Evolutionary conservation across 179 eudicot genomes (phyloP).

Genomic region (Gypsophila paniculata): DNA sequence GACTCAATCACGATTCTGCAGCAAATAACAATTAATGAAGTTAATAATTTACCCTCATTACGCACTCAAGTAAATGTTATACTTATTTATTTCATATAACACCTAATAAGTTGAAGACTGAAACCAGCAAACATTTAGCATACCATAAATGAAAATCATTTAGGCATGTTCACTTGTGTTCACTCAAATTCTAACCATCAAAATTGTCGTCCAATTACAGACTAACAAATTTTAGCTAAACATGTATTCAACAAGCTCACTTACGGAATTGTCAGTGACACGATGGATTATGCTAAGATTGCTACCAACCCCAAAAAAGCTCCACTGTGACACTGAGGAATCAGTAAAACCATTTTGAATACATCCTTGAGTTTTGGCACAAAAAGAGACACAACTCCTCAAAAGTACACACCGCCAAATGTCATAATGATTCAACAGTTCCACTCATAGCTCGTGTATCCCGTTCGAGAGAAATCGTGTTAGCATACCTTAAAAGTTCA

Average conservation of each 20-base stretch:
- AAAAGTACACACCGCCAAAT: not conserved
- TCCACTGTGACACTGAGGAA: not conserved
- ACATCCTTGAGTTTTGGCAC: not conserved
- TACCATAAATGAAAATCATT: not conserved
- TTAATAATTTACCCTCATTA: not conserved
- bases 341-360: not conserved
- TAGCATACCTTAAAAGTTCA: not conserved
- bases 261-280: not conserved
- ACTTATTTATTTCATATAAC: not conserved
- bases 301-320: not conserved
- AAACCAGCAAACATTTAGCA: not conserved
- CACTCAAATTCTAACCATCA: conserved; percentile 2
- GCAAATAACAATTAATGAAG: not conserved
- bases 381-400: not conserved
- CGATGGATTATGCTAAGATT: not conserved
- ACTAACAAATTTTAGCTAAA: conserved; percentile 8
- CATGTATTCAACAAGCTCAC: not conserved
- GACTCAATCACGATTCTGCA: not conserved
- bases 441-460: not conserved
- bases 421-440: not conserved
- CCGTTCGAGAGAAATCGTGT: not conserved
- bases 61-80: not conserved
- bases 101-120: not conserved
- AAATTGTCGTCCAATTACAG: not conserved
- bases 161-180: conserved; percentile 6